A percentile compares a stretch with the other conserved stretches of the same genome.
These are phyloP conservation scores for Entomophthora muscae DNA, from an alignment of 371 early-diverging fungal genomes.

Conservation along the genomic window DNA sequence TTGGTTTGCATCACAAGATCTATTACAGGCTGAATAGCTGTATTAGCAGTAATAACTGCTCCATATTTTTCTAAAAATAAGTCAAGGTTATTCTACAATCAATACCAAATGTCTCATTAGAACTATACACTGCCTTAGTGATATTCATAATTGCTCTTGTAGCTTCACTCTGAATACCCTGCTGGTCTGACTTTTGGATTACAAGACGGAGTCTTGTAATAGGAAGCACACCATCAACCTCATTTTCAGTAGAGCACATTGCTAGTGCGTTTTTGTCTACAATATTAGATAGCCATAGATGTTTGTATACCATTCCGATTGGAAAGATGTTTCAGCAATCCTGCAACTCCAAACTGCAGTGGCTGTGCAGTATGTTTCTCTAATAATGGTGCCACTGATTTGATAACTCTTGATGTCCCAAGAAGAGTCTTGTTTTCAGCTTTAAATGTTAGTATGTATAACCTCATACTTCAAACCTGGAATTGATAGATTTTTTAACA, in stretches of 20 bases:
- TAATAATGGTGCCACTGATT: conserved; percentile 22
- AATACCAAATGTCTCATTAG: background rate
- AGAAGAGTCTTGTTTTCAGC: conserved; percentile 27
- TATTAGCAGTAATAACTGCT: background rate
- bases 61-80: background rate
- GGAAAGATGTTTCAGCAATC: conserved; percentile 39
- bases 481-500: conserved; percentile 36
- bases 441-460: conserved; percentile 7
- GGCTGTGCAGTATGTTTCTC: conserved; percentile 38
- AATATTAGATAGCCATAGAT: background rate
- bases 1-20: conserved; percentile 1
- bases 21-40: background rate
- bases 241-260: conserved; percentile 10
- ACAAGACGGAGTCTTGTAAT: conserved; percentile 21
- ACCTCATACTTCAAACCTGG: conserved; percentile 20
- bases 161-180: conserved; percentile 37
- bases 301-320: conserved; percentile 19
- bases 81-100: background rate
- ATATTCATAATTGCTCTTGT: conserved; percentile 36
- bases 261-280: conserved; percentile 8
- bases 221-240: conserved; percentile 13
- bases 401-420: conserved; percentile 27
- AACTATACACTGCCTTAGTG: conserved; percentile 17
- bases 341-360: conserved; percentile 34
- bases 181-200: conserved; percentile 31